These are phyloP conservation scores for Termitomyces sp. DNA, from an alignment of 768 basidiomycete species.

Conservation along the genomic window DNA sequence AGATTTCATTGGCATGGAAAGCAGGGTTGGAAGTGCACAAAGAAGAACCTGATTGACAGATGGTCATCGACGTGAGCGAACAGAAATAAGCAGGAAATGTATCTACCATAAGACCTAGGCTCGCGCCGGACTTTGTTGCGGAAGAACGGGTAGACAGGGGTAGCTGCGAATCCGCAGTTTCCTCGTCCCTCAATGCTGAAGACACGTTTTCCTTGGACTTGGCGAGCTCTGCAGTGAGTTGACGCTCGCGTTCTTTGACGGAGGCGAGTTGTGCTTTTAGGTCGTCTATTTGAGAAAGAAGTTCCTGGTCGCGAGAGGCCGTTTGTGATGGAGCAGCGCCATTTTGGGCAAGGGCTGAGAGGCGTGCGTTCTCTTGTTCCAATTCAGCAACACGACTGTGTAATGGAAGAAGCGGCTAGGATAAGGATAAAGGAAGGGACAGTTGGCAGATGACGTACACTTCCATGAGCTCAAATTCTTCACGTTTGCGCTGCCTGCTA, in stretches of 20 bases:
- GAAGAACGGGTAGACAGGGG: constrained; percentile 36
- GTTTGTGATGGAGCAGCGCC: constrained; percentile 21
- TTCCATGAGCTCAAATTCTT: constrained; percentile 91
- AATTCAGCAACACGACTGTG: constrained; percentile 76
- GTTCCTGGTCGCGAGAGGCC: constrained; percentile 26
- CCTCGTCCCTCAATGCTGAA: constrained; percentile 54
- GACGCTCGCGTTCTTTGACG: constrained; percentile 60
- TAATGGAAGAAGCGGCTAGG: constrained; percentile 16
- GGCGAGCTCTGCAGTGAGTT: constrained; percentile 58
- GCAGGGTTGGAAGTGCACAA: constrained; percentile 69
- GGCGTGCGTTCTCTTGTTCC: constrained; percentile 77
- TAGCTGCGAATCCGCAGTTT: constrained; percentile 48
- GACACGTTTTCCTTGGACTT: constrained; percentile 22
- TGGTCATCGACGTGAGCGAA: constrained; percentile 10
- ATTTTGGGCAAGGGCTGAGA: constrained; percentile 53
- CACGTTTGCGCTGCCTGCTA: constrained; percentile 84
- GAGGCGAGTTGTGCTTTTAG: constrained; percentile 61
- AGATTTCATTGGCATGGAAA: constrained; percentile 59
- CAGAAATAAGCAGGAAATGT: constrained; percentile 4
- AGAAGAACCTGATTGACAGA: constrained; percentile 56
- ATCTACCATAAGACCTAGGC: constrained; percentile 67
- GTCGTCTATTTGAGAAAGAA: constrained; percentile 58
- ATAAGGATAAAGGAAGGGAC: background rate
- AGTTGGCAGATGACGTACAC: constrained; percentile 48
- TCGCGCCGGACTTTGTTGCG: constrained; percentile 52